These are phyloP conservation scores for Kregervanrija delftensis DNA, from an alignment of 805 yeast genomes.

Conservation along the genomic window DNA sequence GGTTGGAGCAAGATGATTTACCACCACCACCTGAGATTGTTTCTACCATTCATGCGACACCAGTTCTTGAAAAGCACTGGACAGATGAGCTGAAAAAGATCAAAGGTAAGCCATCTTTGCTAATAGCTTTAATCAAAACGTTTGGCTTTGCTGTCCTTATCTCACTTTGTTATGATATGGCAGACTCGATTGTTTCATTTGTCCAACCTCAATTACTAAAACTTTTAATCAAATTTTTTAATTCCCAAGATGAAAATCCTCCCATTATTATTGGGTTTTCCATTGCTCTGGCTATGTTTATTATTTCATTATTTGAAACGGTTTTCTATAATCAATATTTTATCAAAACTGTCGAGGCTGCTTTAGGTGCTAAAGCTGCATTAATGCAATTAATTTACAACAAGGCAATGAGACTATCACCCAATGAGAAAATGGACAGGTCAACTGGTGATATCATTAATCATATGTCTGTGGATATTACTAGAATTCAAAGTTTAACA, in stretches of 20 bases:
- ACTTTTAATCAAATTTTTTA: conserved; percentile 40
- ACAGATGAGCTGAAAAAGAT: conserved; percentile 14
- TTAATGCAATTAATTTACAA: conserved; percentile 62
- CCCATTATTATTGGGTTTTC: conserved; percentile 55
- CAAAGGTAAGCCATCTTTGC: conserved; percentile 19
- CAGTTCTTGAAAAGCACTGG: conserved; percentile 28
- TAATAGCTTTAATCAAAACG: conserved; percentile 30
- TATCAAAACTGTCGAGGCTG: conserved; percentile 49
- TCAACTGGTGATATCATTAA: conserved; percentile 79
- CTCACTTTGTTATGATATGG: conserved; percentile 31
- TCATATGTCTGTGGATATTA: conserved; percentile 70
- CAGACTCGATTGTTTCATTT: conserved; percentile 33
- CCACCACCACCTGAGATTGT: conserved; percentile 35
- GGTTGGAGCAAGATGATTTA: conserved; percentile 31
- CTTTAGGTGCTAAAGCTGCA: conserved; percentile 58
- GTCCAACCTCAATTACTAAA: conserved; percentile 54
- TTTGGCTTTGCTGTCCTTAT: conserved; percentile 31
- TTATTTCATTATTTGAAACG: conserved; percentile 53
- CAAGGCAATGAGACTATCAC: conserved; percentile 64
- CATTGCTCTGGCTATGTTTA: conserved; percentile 59
- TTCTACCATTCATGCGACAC: conserved; percentile 28
- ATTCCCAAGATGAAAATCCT: conserved; percentile 22
- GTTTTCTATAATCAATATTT: conserved; percentile 63
- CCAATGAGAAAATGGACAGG: conserved; percentile 50
- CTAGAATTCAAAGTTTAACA: conserved; percentile 54